phyloP scores from a whole-genome alignment of 2,329 filamentous ascomycete genomes.

The Colletotrichum incanum region DNA sequence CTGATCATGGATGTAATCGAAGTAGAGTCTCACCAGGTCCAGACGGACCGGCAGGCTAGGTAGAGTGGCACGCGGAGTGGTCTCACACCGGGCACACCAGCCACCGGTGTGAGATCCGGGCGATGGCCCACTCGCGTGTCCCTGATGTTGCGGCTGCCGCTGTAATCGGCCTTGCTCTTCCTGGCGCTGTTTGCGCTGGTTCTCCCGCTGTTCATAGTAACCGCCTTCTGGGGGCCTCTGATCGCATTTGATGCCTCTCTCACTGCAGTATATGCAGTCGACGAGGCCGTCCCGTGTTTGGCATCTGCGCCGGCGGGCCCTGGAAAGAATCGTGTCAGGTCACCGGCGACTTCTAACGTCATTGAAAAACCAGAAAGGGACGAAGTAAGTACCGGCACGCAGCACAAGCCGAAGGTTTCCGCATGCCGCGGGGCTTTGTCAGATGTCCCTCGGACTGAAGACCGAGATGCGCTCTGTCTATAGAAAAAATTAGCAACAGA shows the following conservation, averaged over 20 bases:
- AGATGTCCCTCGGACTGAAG: constrained; percentile 29
- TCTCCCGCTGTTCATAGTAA: constrained; percentile 43
- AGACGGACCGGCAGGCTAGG: constrained; percentile 43
- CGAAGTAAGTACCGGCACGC: constrained; percentile 41
- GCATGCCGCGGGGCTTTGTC: constrained; percentile 31
- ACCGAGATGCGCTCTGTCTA: constrained; percentile 11
- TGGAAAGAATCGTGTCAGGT: constrained; percentile 33
- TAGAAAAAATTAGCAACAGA: background rate
- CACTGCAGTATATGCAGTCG: constrained; percentile 67
- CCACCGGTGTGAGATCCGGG: constrained; percentile 24
- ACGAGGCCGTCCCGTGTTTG: constrained; percentile 52
- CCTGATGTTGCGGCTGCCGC: background rate
- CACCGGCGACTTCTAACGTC: background rate
- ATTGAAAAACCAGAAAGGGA: constrained; percentile 11
- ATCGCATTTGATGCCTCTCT: constrained; percentile 63
- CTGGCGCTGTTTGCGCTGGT: constrained; percentile 29
- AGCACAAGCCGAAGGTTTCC: constrained; percentile 45
- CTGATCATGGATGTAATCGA: constrained; percentile 54
- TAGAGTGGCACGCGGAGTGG: constrained; percentile 34
- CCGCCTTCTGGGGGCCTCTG: constrained; percentile 53
- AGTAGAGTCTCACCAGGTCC: constrained; percentile 52
- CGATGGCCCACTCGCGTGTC: constrained; percentile 20
- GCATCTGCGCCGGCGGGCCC: constrained; percentile 43
- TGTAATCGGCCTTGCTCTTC: constrained; percentile 8
- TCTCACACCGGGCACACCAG: constrained; percentile 32